Evolutionary conservation across 2,329 filamentous ascomycete species (phyloP), one percentile per base, ranked within the genome.

Genomic region (Beauveria scarabaeidicola): DNA sequence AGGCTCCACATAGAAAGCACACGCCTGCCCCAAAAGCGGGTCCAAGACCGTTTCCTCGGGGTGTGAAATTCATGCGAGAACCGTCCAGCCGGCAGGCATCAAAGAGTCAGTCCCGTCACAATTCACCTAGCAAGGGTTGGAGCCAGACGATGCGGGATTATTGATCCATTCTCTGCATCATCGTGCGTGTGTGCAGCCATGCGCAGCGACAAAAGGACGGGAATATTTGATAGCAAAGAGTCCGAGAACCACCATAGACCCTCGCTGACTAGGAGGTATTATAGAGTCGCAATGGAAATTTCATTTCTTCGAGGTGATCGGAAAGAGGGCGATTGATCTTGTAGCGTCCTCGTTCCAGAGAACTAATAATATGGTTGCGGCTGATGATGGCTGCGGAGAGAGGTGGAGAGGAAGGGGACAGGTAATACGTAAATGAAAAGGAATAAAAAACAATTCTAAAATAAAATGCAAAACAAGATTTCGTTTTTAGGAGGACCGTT

Each of bases 41-140:
- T 21, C 29, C 55, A 44, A 51, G 23, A 44, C 46, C 55, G 36
- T 43, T 58, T 29, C 27, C 19, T n/a, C 21, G 52, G 54, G 56
- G 47, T 25, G 47, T 50, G 23, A 17, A 17, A 32, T 43, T 19
- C 44, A 44, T 50, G 58, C 58, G 58, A 60, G 58, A 55, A 51
- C 58, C 58, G 58, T 44, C 58, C 3, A 19, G 41, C 56, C n/a
- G 19, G 27, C 40, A 36, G 46, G 55, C 53, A 56, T 48, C 36
- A 17, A 13, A 52, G 25, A 44, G 38, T 53, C 36, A 27, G 38
- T 56, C 32, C 17, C 15, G 19, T 48, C 29, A 56, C 8, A 41
- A 50, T 41, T 36, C 25, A 57, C 32, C 41, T 43, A 2, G 36
- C 38, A 41, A 53, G 23, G 15, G 9, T 9, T 43, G 36, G 8